These are phyloP conservation scores for Magnolia officinalis DNA, from an alignment of 164 flowering plant genomes.

Conservation along the genomic window DNA sequence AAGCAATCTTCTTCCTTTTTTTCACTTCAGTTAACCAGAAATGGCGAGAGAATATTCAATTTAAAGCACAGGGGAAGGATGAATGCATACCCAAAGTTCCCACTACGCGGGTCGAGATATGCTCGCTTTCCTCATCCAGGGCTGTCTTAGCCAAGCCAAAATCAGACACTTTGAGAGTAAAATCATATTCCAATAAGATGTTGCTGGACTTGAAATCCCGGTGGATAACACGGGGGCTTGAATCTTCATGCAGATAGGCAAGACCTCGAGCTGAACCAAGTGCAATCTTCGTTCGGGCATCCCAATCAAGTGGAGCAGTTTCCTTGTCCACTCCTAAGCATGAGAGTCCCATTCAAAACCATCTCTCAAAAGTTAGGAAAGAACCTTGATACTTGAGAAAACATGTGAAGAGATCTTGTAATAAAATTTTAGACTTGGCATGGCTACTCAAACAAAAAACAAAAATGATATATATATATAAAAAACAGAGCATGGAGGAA, in stretches of 20 bases:
- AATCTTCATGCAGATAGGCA: constrained; percentile 98
- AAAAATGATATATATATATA: no score
- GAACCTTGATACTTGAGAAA: neutral
- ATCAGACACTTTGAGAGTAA: constrained; percentile 95
- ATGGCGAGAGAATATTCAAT: neutral
- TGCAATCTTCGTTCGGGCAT: constrained; percentile 88
- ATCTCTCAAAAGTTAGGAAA: constrained; percentile 1
- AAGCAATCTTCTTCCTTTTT: neutral
- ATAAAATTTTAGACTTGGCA: no score
- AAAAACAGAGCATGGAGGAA: no score
- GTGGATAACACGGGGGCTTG: constrained; percentile 97
- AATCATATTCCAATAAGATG: constrained; percentile 80
- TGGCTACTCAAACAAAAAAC: no score
- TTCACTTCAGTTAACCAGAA: no score
- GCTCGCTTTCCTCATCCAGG: constrained; percentile 59
- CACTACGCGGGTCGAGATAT: constrained; percentile 81
- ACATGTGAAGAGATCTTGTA: no score
- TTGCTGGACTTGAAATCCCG: constrained; percentile 98
- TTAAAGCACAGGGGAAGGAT: neutral
- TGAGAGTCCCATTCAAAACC: constrained; percentile 3
- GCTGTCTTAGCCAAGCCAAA: constrained; percentile 96
- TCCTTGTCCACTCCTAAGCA: constrained; percentile 56
- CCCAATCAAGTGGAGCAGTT: constrained; percentile 86
- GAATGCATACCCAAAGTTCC: constrained; percentile 70
- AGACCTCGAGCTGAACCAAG: constrained; percentile 97